Conservation (phyloP, 164 flowering plant genomes). For the Tetrastigma voinierianum region DNA sequence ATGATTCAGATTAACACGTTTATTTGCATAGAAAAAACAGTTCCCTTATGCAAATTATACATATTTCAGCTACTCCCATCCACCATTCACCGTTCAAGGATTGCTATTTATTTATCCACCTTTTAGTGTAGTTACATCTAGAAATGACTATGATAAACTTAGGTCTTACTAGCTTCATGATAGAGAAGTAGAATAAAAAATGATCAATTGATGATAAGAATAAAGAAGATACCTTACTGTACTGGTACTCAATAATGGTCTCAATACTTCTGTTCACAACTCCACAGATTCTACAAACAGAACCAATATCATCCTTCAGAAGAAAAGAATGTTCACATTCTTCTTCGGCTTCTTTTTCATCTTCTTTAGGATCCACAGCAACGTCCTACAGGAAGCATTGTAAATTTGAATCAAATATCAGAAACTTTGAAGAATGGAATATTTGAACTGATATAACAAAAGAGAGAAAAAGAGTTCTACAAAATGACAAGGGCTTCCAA, state of each 20-base stretch:
- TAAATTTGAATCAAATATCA: background rate
- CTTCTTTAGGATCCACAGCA: conserved; percentile 28
- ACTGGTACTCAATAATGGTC: conserved; percentile 56
- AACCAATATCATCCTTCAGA: conserved; percentile 67
- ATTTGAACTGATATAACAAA: no score
- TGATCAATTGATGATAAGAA: no score
- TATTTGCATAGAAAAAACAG: no score
- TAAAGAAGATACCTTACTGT: conserved; percentile 36
- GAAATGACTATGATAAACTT: no score
- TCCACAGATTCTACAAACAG: conserved; percentile 70
- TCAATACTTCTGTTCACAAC: conserved; percentile 49
- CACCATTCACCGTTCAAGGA: no score
- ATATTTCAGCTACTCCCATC: no score
- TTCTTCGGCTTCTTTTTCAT: conserved; percentile 23
- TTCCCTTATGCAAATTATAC: no score
- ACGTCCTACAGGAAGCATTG: conserved; percentile 30
- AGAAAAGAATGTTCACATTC: conserved; percentile 71
- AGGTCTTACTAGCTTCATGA: background rate
- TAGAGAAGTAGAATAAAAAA: background rate
- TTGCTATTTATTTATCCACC: no score
- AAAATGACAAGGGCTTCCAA: no score
- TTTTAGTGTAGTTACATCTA: no score
- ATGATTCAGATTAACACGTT: no score
- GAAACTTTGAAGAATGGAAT: background rate
- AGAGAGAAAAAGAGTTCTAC: no score